A percentile compares a stretch with the other conserved stretches of the same genome.
These are phyloP conservation scores for Fistulinella staudtii DNA, from an alignment of 1,284 basidiomycete species.

Conservation along the genomic window DNA sequence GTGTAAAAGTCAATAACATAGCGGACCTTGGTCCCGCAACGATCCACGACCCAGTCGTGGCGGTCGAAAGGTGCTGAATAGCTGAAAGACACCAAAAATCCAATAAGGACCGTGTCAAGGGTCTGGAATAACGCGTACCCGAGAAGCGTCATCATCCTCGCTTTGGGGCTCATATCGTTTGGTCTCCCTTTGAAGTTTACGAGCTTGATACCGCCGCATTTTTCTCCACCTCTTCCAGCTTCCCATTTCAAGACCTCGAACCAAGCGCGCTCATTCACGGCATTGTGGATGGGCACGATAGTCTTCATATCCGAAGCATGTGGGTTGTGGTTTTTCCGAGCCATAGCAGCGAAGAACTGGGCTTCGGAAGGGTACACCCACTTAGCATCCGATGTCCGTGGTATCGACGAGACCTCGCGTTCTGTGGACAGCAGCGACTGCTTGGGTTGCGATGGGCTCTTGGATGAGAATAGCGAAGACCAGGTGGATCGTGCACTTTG, in stretches of 20 bases:
- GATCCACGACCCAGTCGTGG: conserved; percentile 96
- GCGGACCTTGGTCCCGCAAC: conserved; percentile 82
- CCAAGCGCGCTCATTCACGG: conserved; percentile 98
- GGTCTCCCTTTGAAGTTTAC: conserved; percentile 86
- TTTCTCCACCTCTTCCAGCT: conserved; percentile 68
- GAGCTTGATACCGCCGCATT: conserved; percentile 80
- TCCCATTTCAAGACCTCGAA: conserved; percentile 90
- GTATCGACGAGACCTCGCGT: conserved; percentile 88
- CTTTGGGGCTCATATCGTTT: conserved; percentile 73
- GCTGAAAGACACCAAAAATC: conserved; percentile 38
- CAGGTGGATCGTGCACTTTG: conserved; percentile 45
- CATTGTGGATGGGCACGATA: conserved; percentile 98
- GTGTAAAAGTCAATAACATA: conserved; percentile 99
- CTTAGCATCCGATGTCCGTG: conserved; percentile 62
- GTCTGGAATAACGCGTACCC: conserved; percentile 60
- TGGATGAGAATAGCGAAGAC: conserved; percentile 43
- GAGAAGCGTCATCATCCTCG: conserved; percentile 76
- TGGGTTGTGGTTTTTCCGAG: conserved; percentile 87
- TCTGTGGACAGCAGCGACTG: conserved; percentile 51
- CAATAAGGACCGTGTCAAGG: background rate
- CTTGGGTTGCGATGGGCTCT: conserved; percentile 30
- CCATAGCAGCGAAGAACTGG: conserved; percentile 96
- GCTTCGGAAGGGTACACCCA: conserved; percentile 99
- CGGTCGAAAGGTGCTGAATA: conserved; percentile 95
- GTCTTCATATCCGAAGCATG: conserved; percentile 86